A percentile compares a stretch with the other conserved stretches of the same genome.
phyloP scores from a whole-genome alignment of 306 rosid genomes.

The Trifolium repens region DNA sequence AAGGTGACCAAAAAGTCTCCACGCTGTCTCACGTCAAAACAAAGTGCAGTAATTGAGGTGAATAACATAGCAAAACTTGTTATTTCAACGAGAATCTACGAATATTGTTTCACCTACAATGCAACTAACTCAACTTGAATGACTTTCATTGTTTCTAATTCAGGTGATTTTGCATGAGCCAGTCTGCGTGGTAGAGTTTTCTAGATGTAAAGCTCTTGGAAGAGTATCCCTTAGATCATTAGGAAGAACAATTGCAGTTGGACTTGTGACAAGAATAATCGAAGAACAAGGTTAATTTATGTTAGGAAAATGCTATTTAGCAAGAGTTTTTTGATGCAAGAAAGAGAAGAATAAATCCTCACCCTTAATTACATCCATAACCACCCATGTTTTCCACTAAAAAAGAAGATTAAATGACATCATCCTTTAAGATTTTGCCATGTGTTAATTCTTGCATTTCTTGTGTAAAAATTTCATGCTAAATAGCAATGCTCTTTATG shows the following conservation, averaged over 20 bases:
- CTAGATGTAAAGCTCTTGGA: slow-evolving; percentile 78
- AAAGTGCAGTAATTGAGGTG: slow-evolving; percentile 92
- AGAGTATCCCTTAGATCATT: slow-evolving; percentile 79
- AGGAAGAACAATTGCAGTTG: slow-evolving; percentile 88
- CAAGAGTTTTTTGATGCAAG: too few species aligned
- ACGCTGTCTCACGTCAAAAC: slow-evolving; percentile 83
- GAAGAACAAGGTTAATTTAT: slow-evolving; percentile 49
- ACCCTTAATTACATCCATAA: too few species aligned
- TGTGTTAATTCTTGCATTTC: too few species aligned
- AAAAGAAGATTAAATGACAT: too few species aligned
- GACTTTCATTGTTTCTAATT: slow-evolving; percentile 33
- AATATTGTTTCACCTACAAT: not conserved
- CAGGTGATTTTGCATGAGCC: slow-evolving; percentile 76
- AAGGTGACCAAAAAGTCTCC: slow-evolving; percentile 83
- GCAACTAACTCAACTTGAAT: not conserved
- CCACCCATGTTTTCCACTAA: too few species aligned
- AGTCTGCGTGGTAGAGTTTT: slow-evolving; percentile 77
- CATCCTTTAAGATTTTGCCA: too few species aligned
- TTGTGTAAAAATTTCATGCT: too few species aligned
- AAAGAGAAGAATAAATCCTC: too few species aligned
- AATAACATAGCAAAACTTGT: slow-evolving; percentile 34
- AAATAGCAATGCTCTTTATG: too few species aligned
- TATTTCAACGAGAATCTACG: not conserved
- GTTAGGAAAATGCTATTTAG: too few species aligned
- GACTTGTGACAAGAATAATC: slow-evolving; percentile 73